Conservation (phyloP, 352 stramenopile species). For the Albugo candida region DNA sequence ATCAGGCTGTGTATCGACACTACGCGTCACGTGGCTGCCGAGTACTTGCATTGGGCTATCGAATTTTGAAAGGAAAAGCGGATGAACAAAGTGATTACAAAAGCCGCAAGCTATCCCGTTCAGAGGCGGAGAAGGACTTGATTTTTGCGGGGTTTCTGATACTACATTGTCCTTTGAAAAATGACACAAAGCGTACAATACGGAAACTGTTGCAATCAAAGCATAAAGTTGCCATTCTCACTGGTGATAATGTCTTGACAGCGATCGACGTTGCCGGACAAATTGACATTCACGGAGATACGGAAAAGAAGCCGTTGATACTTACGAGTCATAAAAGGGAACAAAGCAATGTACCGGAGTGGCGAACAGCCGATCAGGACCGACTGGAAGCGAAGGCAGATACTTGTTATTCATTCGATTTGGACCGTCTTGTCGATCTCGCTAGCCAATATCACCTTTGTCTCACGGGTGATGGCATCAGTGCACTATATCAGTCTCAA, state of each 20-base stretch:
- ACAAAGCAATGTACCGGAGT: background rate
- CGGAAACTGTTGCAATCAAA: constrained; percentile 50
- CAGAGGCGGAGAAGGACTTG: constrained; percentile 64
- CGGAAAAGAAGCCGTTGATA: background rate
- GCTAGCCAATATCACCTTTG: constrained; percentile 13
- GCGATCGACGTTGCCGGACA: constrained; percentile 83
- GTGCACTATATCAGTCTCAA: background rate
- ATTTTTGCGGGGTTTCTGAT: constrained; percentile 85
- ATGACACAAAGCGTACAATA: constrained; percentile 72
- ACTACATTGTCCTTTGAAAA: constrained; percentile 86
- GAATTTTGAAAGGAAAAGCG: constrained; percentile 19
- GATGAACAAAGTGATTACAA: constrained; percentile 1
- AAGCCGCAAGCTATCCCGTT: constrained; percentile 7
- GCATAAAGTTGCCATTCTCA: constrained; percentile 86
- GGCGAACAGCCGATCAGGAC: background rate
- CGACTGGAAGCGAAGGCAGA: background rate
- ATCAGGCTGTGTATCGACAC: constrained; percentile 18
- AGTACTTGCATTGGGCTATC: constrained; percentile 82
- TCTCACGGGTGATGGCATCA: constrained; percentile 19
- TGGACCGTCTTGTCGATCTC: constrained; percentile 5
- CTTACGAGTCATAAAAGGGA: too few species aligned
- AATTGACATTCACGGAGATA: constrained; percentile 57
- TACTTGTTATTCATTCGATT: constrained; percentile 8
- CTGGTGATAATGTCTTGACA: constrained; percentile 86
- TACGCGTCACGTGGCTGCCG: constrained; percentile 21